Evolutionary conservation across 805 yeast genomes (phyloP), one percentile per base, ranked within the genome.

Genomic region (Saturnispora zaruensis): DNA sequence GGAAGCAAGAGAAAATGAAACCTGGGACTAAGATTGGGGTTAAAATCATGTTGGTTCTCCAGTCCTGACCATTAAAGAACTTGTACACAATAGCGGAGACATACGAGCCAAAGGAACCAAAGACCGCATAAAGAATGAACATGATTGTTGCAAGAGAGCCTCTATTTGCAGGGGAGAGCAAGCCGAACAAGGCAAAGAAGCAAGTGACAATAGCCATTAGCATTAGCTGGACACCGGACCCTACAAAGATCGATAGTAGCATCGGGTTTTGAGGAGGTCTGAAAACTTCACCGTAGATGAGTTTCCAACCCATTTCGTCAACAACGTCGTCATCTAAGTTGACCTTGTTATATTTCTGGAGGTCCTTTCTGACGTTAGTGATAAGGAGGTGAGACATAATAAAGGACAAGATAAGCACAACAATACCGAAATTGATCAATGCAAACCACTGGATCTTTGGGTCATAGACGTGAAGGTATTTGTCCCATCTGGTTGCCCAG

Each of bases 401-500:
- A 34, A 82, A 70, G 3, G 93, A 84, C 55, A 93, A 73, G 56
- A 86, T 77, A 8, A 87, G 54, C 6, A 89, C 96, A 59, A 91
- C 79, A 49, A 90, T 66, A 4, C 95, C 81, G 55, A 95, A 88
- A 69, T 89, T 89, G 57, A 89, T 70, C 59, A 93, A 77, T 2
- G 97, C 88, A 60, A 89, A 87, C 97, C 98, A 91, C 70, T 93
- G 97, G 58, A 93, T 86, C 63, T 84, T 84, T 51, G 97, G 95
- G 63, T 87, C 96, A 64, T 82, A 85, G 23, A 86, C 93, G 59
- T 87, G 95, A 60, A 93, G 73, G 65, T 93, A 93, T 67, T 88
- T 87, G 67, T 93, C 99, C 99, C 99, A 93, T 70, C 99, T 82
- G 2, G 98, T 91, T 32, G 97, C 98, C 98, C 98, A 93, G 4